Conservation (phyloP, 352 stramenopile genomes). For the Globisporangium barbulae region DNA sequence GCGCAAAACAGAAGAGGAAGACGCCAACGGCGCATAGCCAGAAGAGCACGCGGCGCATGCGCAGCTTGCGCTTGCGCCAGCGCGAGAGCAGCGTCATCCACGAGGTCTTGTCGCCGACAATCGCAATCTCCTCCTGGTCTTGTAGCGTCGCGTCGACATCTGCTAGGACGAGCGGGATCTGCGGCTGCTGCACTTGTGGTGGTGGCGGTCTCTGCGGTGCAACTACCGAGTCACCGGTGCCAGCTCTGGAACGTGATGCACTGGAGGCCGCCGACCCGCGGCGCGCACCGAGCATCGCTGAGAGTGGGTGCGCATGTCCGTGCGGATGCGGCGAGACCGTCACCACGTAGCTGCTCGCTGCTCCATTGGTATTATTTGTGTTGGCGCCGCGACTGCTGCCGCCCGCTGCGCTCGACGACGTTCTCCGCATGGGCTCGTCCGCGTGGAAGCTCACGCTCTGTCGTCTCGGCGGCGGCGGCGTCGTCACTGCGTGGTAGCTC, state of each 20-base stretch:
- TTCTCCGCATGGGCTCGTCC: constrained; percentile 13
- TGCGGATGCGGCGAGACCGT: constrained; percentile 13
- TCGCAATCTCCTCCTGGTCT: constrained; percentile 1
- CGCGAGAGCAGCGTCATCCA: constrained; percentile 26
- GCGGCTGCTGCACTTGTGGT: constrained; percentile 12
- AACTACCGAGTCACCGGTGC: constrained; percentile 18
- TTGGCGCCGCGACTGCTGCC: constrained; percentile 8
- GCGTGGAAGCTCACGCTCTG: constrained; percentile 11
- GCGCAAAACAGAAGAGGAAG: constrained; percentile 37
- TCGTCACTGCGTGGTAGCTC: constrained; percentile 32
- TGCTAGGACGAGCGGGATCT: constrained; percentile 15
- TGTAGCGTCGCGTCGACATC: background rate
- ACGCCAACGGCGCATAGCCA: constrained; percentile 28
- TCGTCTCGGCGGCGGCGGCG: constrained; percentile 26
- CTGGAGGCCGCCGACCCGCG: constrained; percentile 7
- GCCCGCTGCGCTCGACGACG: background rate
- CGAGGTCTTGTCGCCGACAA: constrained; percentile 26
- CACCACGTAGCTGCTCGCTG: background rate
- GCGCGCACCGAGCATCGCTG: constrained; percentile 33
- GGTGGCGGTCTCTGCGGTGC: constrained; percentile 1
- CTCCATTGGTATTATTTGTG: background rate
- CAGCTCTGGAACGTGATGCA: constrained; percentile 1
- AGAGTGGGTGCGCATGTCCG: constrained; percentile 46
- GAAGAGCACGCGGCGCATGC: constrained; percentile 23
- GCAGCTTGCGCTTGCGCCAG: constrained; percentile 25